phyloP scores from a whole-genome alignment of 2,329 filamentous ascomycete species.

The Aureobasidium musti region DNA sequence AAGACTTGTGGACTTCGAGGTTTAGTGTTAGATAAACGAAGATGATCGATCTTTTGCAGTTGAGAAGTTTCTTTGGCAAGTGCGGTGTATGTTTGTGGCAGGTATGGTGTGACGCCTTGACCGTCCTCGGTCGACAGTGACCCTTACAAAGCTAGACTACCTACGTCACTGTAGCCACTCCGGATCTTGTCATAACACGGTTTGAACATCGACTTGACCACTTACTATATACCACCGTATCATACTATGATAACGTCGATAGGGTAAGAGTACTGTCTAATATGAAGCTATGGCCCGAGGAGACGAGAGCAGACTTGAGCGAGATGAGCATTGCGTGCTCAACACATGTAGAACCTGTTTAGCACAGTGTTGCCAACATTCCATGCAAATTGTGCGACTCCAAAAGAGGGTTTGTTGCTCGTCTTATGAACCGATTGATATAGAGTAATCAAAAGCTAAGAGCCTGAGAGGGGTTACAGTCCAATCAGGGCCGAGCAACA shows the following conservation, averaged over 20 bases:
- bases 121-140: neutral
- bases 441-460: neutral
- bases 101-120: conserved; percentile 15
- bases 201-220: neutral
- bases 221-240: neutral
- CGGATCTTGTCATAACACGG: neutral
- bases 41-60: neutral
- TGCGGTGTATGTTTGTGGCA: neutral
- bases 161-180: neutral
- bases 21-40: too few relatives aligned
- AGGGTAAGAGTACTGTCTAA: neutral
- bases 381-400: neutral
- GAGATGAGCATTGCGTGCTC: neutral
- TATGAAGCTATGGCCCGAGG: too few relatives aligned
- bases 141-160: neutral
- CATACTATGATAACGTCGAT: too few relatives aligned
- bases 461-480: neutral
- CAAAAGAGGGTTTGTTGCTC: neutral
- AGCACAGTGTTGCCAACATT: neutral
- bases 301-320: neutral
- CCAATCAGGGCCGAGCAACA: neutral
- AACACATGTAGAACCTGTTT: neutral
- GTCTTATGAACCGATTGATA: neutral
- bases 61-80: neutral
- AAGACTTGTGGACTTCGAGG: neutral